phyloP scores from a whole-genome alignment of 768 basidiomycete species.

The Tubosaeta sp. region DNA sequence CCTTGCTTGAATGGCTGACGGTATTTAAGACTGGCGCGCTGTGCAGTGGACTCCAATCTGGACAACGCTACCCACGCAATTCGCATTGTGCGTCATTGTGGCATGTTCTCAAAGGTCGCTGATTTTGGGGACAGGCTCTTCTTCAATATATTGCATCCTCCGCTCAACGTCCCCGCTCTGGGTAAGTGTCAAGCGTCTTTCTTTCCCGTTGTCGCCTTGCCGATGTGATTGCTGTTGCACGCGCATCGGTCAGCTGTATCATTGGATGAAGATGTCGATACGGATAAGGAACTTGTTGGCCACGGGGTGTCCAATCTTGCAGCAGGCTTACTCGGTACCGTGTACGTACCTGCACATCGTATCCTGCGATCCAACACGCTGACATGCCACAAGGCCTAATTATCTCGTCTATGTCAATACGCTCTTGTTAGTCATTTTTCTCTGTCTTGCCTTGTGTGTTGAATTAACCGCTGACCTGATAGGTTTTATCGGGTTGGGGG shows the following conservation, averaged over 20 bases:
- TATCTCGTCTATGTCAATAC: constrained; percentile 90
- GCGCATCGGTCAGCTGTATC: constrained; percentile 63
- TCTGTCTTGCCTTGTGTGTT: background rate
- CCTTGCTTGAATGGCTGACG: background rate
- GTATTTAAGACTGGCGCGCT: constrained; percentile 50
- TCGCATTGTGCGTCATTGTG: constrained; percentile 66
- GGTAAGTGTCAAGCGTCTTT: constrained; percentile 38
- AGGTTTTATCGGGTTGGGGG: constrained; percentile 95
- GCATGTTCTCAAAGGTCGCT: background rate
- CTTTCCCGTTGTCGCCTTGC: background rate
- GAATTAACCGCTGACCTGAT: background rate
- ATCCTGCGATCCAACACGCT: background rate
- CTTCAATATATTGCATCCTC: constrained; percentile 82
- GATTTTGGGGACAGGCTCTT: constrained; percentile 53
- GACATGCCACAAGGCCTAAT: constrained; percentile 52
- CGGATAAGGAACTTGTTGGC: constrained; percentile 86
- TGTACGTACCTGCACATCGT: constrained; percentile 43
- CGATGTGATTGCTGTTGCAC: background rate
- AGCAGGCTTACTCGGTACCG: constrained; percentile 75
- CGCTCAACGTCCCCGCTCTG: constrained; percentile 85
- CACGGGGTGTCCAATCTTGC: constrained; percentile 91
- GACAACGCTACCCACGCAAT: constrained; percentile 88
- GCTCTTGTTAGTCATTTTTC: constrained; percentile 48
- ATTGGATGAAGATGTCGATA: constrained; percentile 82
- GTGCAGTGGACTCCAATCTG: constrained; percentile 66